Base-by-base conservation (phyloP, 345 rosid genomes). In the Eucalyptus caleyi region DNA sequence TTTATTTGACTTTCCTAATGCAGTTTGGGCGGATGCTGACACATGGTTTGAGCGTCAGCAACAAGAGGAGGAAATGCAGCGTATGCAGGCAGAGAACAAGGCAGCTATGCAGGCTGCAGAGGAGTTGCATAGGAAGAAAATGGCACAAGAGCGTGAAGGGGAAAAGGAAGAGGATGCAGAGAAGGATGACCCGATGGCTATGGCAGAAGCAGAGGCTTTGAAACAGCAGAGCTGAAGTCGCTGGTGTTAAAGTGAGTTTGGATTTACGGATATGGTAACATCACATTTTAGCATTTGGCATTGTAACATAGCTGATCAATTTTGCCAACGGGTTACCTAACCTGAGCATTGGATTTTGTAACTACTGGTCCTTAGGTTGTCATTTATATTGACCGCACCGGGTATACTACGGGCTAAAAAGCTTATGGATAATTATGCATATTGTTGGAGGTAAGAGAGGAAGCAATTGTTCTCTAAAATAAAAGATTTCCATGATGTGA, bases 21-120 rank as follows among this genome's bases (percentile, higher is more conserved):
- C 97, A 98, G 99, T 97, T 86, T 98, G 99, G 99, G 99, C 98
- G 81, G 99, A 97, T 89, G 99, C 99, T 65, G 99, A 98, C 87
- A 98, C 99, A 23, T 98, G 99, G 99, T 97, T 97, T 60, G 99
- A 98, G 91, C 87, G 99, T 91, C 99, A 97, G 93, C 98, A 94
- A 88, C 98, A 98, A 92, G 97, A 97, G 86, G 96, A 97, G 93
- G 99, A 98, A 86, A 95, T 97, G 95, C 92, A 92, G 86, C 94
- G 93, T 42, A 89, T 96, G 8, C 97, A 98, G 90, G 99, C 97
- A 3, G 99, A 98, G 94, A 96, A 96, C 92, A 92, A 89, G 89
- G 97, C 96, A 24, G 97, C 95, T 9, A 93, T 97, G 99, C 93
- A 93, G 90, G 94, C 99, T 90, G 99, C 99, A 9, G 99, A 97